These are phyloP conservation scores for Fusarium chlamydosporum DNA, from an alignment of 2,329 filamentous ascomycete genomes.

Conservation along the genomic window DNA sequence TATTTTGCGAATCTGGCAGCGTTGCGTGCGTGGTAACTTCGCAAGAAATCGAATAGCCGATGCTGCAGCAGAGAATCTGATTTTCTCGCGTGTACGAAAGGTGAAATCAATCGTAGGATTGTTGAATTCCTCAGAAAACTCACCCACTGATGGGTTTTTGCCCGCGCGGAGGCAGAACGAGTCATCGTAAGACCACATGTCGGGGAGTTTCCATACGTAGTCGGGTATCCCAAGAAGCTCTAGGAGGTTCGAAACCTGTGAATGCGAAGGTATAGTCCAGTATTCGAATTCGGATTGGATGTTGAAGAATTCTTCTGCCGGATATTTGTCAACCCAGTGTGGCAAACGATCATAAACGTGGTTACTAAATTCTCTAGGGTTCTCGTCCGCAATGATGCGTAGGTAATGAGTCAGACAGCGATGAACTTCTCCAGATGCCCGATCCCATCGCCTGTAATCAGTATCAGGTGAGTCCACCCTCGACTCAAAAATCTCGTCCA, in stretches of 20 bases:
- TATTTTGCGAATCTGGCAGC: constrained; percentile 1
- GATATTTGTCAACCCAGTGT: not conserved
- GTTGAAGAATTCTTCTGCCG: not conserved
- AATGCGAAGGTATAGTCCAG: constrained; percentile 2
- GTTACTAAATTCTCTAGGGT: not conserved
- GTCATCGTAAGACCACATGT: not conserved
- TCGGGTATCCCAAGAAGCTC: not conserved
- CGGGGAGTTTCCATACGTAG: not conserved
- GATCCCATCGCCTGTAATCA: not conserved
- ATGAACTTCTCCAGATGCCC: not conserved
- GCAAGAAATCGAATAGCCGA: constrained; percentile 25
- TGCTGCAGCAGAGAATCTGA: constrained; percentile 27
- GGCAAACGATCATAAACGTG: accelerated
- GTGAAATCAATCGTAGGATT: not conserved
- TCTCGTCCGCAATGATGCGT: not conserved
- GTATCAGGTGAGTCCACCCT: not conserved
- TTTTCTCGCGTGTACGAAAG: not conserved
- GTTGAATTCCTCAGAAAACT: not conserved
- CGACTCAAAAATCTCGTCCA: not conserved
- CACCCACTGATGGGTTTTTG: not conserved
- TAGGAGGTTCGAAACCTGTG: accelerated
- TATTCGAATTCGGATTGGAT: not conserved
- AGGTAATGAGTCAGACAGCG: not conserved
- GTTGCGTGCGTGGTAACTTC: not conserved
- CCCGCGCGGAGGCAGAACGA: not conserved